These are phyloP conservation scores for Pythium phragmitis DNA, from an alignment of 352 stramenopile species.

Conservation along the genomic window DNA sequence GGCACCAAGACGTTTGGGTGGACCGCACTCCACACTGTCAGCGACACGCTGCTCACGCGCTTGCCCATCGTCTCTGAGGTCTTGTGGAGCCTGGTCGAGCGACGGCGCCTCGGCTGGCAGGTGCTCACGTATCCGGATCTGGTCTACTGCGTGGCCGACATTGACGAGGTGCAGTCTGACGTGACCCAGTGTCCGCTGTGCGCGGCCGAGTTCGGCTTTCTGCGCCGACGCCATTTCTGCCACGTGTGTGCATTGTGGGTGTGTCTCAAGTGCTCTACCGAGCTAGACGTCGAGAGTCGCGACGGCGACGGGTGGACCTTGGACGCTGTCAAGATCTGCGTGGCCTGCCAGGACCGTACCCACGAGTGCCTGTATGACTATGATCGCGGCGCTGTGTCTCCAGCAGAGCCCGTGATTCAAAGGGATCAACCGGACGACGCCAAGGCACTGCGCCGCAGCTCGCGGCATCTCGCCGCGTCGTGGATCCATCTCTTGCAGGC, in stretches of 20 bases:
- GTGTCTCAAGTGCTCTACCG: slow-evolving; percentile 50
- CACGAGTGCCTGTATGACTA: slow-evolving; percentile 50
- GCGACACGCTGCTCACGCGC: slow-evolving; percentile 38
- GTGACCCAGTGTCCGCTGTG: slow-evolving; percentile 37
- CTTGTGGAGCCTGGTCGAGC: slow-evolving; percentile 35
- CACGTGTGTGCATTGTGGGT: slow-evolving; percentile 52
- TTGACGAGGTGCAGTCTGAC: slow-evolving; percentile 15
- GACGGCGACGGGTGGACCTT: slow-evolving; percentile 34
- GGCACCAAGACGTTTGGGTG: slow-evolving; percentile 6
- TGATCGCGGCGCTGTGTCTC: neutral
- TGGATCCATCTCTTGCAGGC: slow-evolving; percentile 5
- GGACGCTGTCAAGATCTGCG: slow-evolving; percentile 41
- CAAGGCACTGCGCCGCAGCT: neutral
- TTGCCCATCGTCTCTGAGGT: slow-evolving; percentile 19
- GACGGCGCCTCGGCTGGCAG: slow-evolving; percentile 54
- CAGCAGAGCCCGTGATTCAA: neutral
- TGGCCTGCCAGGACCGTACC: slow-evolving; percentile 44
- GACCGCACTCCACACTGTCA: slow-evolving; percentile 24
- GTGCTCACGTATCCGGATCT: slow-evolving; percentile 32
- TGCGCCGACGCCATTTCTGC: slow-evolving; percentile 56
- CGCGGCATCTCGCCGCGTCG: neutral
- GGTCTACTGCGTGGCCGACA: slow-evolving; percentile 17
- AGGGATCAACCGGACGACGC: neutral
- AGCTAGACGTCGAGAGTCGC: slow-evolving; percentile 46
- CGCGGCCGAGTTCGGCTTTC: slow-evolving; percentile 41